phyloP scores from a whole-genome alignment of 352 stramenopile species.

The Phytophthora capsici region DNA sequence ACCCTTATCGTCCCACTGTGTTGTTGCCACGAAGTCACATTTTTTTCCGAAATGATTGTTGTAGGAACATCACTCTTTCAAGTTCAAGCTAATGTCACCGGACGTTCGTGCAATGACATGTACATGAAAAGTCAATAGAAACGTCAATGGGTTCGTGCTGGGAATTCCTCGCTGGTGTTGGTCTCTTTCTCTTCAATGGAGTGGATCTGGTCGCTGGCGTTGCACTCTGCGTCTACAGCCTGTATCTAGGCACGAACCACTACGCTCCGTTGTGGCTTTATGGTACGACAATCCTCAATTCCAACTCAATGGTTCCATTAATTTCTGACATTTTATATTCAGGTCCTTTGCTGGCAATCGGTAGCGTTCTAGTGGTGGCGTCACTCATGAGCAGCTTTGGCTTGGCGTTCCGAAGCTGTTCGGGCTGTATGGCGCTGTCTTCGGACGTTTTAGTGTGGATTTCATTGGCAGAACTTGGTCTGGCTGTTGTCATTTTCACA shows the following conservation, averaged over 20 bases:
- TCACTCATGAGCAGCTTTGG: slow-evolving; percentile 75
- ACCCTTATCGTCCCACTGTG: too few relatives aligned
- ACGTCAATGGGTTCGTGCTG: slow-evolving; percentile 35
- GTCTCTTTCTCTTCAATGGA: slow-evolving; percentile 82
- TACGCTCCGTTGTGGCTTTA: slow-evolving; percentile 77
- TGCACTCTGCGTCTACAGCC: slow-evolving; percentile 63
- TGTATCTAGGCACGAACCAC: slow-evolving; percentile 74
- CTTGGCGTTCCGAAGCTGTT: slow-evolving; percentile 52
- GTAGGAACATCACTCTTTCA: too few relatives aligned
- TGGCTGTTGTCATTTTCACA: slow-evolving; percentile 81
- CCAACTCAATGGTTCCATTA: too few relatives aligned
- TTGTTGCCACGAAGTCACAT: too few relatives aligned
- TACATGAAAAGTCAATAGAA: not conserved
- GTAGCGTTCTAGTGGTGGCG: slow-evolving; percentile 55
- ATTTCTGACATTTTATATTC: slow-evolving; percentile 2
- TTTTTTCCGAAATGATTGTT: too few relatives aligned
- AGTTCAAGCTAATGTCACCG: too few relatives aligned
- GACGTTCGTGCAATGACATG: not conserved
- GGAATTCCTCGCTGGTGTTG: slow-evolving; percentile 57
- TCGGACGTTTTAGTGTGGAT: slow-evolving; percentile 66
- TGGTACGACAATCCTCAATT: slow-evolving; percentile 28
- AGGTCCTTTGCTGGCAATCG: slow-evolving; percentile 66
- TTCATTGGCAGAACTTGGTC: slow-evolving; percentile 69
- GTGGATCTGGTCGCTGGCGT: slow-evolving; percentile 74
- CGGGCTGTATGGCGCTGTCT: slow-evolving; percentile 55